Evolutionary conservation across 2,329 filamentous ascomycete species (phyloP).

Genomic region (Apiospora saccharicola): DNA sequence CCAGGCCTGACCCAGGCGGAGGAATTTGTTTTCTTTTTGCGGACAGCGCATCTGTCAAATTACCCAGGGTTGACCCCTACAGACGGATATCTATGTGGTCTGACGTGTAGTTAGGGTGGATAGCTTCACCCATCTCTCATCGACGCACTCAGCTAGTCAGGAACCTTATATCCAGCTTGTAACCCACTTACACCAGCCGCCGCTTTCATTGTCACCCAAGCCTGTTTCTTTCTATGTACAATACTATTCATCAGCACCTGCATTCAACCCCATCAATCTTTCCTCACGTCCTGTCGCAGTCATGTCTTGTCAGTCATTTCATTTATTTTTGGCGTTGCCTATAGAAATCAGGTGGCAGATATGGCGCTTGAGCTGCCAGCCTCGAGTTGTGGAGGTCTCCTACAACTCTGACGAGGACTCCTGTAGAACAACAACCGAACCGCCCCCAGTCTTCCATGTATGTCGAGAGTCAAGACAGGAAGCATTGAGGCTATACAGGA

Average conservation of each 20-base stretch:
- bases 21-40: slow-evolving; percentile 6
- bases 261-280: background rate
- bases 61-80: slow-evolving; percentile 20
- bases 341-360: slow-evolving; percentile 50
- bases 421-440: slow-evolving; percentile 47
- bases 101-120: slow-evolving; percentile 16
- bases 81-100: slow-evolving; percentile 3
- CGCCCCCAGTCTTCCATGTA: slow-evolving; percentile 50
- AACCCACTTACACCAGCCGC: background rate
- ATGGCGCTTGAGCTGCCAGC: slow-evolving; percentile 47
- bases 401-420: slow-evolving; percentile 47
- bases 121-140: slow-evolving; percentile 15
- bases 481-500: slow-evolving; percentile 48
- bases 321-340: slow-evolving; percentile 46
- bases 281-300: background rate
- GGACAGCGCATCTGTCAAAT: slow-evolving; percentile 9
- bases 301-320: slow-evolving; percentile 40
- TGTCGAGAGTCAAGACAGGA: slow-evolving; percentile 53
- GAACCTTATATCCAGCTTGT: slow-evolving; percentile 21
- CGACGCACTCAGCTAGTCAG: slow-evolving; percentile 3
- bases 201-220: background rate
- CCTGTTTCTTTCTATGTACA: background rate
- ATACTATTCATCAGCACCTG: background rate
- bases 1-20: background rate
- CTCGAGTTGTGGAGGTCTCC: slow-evolving; percentile 49